These are phyloP conservation scores for Maudiozyma bulderi DNA, from an alignment of 805 yeast species.

Conservation along the genomic window DNA sequence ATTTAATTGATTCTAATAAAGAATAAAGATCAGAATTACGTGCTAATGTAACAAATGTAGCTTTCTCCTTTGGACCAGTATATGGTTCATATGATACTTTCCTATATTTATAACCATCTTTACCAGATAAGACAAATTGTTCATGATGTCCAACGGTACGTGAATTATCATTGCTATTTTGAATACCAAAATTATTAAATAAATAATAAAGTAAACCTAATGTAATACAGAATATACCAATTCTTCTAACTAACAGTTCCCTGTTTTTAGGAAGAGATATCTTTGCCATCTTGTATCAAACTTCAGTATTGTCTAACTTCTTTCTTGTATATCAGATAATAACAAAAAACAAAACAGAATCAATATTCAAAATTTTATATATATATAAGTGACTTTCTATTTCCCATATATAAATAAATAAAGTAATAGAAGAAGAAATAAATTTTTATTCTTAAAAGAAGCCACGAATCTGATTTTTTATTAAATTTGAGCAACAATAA, in stretches of 20 bases:
- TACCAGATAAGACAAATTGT: conserved; percentile 2
- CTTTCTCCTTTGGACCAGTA: conserved; percentile 42
- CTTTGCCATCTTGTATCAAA: conserved; percentile 6
- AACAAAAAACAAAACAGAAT: not conserved
- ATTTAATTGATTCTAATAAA: conserved; percentile 55
- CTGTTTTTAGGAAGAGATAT: conserved; percentile 9
- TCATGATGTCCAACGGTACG: not conserved
- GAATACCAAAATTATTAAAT: too few relatives aligned
- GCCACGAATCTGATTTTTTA: too few relatives aligned
- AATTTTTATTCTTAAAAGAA: too few relatives aligned
- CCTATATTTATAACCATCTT: conserved; percentile 9
- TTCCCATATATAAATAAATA: too few relatives aligned
- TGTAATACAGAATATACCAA: conserved; percentile 12
- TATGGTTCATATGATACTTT: conserved; percentile 11
- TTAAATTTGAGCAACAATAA: too few relatives aligned
- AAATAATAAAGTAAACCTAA: conserved; percentile 11
- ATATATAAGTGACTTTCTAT: too few relatives aligned
- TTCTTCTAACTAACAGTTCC: conserved; percentile 7
- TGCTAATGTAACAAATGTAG: conserved; percentile 74
- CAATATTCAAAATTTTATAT: not conserved
- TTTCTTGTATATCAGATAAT: not conserved
- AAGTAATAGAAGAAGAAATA: too few relatives aligned
- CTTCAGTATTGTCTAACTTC: not conserved
- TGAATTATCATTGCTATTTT: too few relatives aligned
- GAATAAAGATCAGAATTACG: conserved; percentile 63